A percentile compares a stretch with the other conserved stretches of the same genome.
phyloP scores from a whole-genome alignment of 257 asterid genomes.

The Phtheirospermum japonicum region DNA sequence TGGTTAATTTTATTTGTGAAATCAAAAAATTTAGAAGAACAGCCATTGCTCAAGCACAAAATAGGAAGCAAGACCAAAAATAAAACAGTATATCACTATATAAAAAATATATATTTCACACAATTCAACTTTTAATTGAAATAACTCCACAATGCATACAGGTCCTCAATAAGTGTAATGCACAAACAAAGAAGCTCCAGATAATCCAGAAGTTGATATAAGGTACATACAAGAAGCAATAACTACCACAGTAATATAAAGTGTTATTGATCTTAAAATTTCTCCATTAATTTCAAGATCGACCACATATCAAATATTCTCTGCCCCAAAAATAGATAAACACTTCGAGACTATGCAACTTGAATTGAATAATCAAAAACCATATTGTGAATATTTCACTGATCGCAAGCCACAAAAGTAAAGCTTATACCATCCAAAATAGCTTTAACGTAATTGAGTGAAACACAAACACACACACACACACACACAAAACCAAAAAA shows the following conservation, averaged over 20 bases:
- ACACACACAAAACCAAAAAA: too few relatives aligned
- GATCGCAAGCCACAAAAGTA: neutral
- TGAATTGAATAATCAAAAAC: slow-evolving; percentile 9
- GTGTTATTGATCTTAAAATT: neutral
- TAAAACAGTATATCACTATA: neutral
- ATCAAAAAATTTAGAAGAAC: slow-evolving; percentile 19
- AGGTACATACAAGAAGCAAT: slow-evolving; percentile 12
- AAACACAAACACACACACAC: too few relatives aligned
- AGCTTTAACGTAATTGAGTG: neutral
- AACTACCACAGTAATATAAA: neutral
- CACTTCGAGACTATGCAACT: neutral
- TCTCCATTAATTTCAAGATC: slow-evolving; percentile 14
- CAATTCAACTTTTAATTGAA: slow-evolving; percentile 17
- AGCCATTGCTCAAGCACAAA: slow-evolving; percentile 6
- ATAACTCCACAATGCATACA: neutral
- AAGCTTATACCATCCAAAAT: neutral
- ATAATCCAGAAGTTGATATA: slow-evolving; percentile 18
- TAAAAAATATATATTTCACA: neutral
- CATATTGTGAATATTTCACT: neutral
- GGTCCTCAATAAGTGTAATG: neutral
- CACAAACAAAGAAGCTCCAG: neutral
- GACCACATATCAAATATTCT: neutral
- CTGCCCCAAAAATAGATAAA: neutral
- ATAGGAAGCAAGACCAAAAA: slow-evolving; percentile 8
- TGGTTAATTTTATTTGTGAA: slow-evolving; percentile 18